Evolutionary conservation across 2,329 filamentous ascomycete species (phyloP).

Genomic region (Teratosphaeria gauchensis): DNA sequence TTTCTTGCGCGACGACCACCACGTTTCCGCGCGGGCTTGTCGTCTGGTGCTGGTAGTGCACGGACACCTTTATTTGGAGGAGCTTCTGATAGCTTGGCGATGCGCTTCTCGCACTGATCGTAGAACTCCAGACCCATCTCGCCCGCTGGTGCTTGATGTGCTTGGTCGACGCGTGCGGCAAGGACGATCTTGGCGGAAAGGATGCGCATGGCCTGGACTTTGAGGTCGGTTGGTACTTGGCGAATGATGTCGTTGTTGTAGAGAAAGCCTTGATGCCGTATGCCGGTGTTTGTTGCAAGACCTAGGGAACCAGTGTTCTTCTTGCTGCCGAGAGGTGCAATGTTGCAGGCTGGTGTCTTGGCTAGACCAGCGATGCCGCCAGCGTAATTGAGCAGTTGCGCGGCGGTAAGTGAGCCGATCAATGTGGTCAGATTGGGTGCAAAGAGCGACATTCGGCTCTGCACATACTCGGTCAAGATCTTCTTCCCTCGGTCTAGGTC

Average conservation of each 20-base stretch:
- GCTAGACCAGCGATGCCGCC: constrained; percentile 81
- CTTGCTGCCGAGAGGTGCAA: constrained; percentile 83
- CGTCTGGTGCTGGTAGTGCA: constrained; percentile 83
- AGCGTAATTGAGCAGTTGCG: constrained; percentile 89
- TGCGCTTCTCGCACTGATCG: constrained; percentile 68
- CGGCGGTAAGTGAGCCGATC: constrained; percentile 84
- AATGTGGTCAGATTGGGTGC: constrained; percentile 87
- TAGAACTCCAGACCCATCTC: constrained; percentile 74
- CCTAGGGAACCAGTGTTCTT: constrained; percentile 64
- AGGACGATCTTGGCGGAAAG: constrained; percentile 88
- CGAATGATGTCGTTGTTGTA: constrained; percentile 87
- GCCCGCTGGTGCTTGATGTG: constrained; percentile 72
- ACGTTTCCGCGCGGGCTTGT: constrained; percentile 87
- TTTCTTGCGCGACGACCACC: constrained; percentile 83
- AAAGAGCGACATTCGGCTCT: constrained; percentile 93
- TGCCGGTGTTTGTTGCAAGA: constrained; percentile 83
- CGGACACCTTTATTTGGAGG: constrained; percentile 79
- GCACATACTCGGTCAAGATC: constrained; percentile 83
- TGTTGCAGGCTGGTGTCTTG: constrained; percentile 87
- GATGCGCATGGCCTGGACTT: constrained; percentile 89
- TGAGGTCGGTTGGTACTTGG: constrained; percentile 73
- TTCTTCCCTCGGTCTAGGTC: constrained; percentile 78
- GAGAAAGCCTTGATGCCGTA: constrained; percentile 85
- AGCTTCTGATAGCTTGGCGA: constrained; percentile 89
- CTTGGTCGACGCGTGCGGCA: constrained; percentile 82